A percentile compares a stretch with the other conserved stretches of the same genome.
These are phyloP conservation scores for Amanita phalloides DNA, from an alignment of 768 basidiomycete genomes.

Conservation along the genomic window DNA sequence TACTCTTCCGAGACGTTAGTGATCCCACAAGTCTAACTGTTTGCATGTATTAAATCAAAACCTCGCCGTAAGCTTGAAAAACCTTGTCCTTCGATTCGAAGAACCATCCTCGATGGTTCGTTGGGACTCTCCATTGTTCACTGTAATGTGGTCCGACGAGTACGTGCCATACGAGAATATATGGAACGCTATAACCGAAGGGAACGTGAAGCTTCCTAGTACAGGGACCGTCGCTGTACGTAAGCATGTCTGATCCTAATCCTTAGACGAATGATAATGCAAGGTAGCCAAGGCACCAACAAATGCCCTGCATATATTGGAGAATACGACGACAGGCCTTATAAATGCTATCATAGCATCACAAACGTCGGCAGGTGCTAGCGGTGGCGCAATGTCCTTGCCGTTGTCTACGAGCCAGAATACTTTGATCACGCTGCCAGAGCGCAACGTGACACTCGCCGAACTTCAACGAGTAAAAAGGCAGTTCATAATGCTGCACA, in stretches of 20 bases:
- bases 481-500: conserved; percentile 85
- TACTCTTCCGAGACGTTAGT: conserved; percentile 73
- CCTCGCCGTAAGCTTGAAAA: conserved; percentile 51
- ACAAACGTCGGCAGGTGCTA: not conserved
- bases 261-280: not conserved
- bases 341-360: conserved; percentile 56
- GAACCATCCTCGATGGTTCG: conserved; percentile 98
- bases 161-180: conserved; percentile 57
- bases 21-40: conserved; percentile 1
- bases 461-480: conserved; percentile 86
- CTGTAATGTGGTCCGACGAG: conserved; percentile 66
- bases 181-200: conserved; percentile 73
- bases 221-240: conserved; percentile 57
- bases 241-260: conserved; percentile 20
- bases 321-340: conserved; percentile 60
- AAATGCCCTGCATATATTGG: conserved; percentile 81
- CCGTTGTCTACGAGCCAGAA: conserved; percentile 18
- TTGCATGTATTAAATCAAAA: not conserved
- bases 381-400: not conserved
- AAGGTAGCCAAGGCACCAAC: conserved; percentile 78
- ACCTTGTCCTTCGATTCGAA: conserved; percentile 82
- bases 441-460: conserved; percentile 66
- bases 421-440: conserved; percentile 50
- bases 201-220: conserved; percentile 79
- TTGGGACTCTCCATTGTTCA: conserved; percentile 96